These are phyloP conservation scores for Berkeleyomyces basicola DNA, from an alignment of 2,329 filamentous ascomycete species.

Conservation along the genomic window DNA sequence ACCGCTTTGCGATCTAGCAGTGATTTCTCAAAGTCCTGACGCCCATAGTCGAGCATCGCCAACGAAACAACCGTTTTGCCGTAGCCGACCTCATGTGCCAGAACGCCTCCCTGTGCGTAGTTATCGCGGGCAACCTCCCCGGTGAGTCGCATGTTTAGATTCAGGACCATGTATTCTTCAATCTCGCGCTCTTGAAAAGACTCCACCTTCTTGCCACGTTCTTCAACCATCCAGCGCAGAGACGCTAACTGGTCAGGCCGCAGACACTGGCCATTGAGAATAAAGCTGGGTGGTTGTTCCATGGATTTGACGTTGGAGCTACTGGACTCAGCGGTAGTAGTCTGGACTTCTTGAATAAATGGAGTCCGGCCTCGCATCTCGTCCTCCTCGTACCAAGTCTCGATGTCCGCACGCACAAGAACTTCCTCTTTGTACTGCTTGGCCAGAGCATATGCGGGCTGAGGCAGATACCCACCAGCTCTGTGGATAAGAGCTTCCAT, in stretches of 20 bases:
- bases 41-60: constrained; percentile 22
- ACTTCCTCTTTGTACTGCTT: not conserved
- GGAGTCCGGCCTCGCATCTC: not conserved
- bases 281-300: constrained; percentile 14
- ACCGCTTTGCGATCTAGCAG: constrained; percentile 12
- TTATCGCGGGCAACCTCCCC: constrained; percentile 20
- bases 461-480: constrained; percentile 14
- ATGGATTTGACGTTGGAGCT: not conserved
- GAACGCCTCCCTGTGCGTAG: constrained; percentile 22
- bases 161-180: constrained; percentile 23
- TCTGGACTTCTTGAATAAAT: constrained; percentile 3
- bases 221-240: constrained; percentile 18
- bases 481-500: constrained; percentile 14
- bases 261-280: constrained; percentile 9
- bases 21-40: constrained; percentile 16
- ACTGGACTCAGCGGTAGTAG: not conserved
- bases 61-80: constrained; percentile 29
- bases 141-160: constrained; percentile 21
- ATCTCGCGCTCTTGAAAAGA: constrained; percentile 21
- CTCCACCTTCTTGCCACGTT: constrained; percentile 15
- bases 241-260: constrained; percentile 16
- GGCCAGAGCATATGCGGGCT: not conserved
- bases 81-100: constrained; percentile 29
- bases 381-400: constrained; percentile 4
- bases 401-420: not conserved